A percentile compares a stretch with the other conserved stretches of the same genome.
phyloP scores from a whole-genome alignment of 2,329 filamentous ascomycete genomes.

The Calonectria leucothoes region DNA sequence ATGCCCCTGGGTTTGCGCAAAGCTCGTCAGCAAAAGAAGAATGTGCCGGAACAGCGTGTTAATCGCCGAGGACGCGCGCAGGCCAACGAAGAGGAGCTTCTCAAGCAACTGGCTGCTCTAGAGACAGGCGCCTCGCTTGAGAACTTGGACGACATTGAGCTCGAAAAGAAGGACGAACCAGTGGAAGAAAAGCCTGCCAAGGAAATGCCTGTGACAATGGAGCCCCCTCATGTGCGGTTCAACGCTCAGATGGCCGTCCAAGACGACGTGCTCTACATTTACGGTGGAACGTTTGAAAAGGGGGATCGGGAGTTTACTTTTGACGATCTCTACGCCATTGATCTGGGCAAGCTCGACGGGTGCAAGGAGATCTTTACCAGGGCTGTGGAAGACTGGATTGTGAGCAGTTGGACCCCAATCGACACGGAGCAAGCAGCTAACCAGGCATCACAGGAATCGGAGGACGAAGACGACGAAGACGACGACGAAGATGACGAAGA shows the following conservation, averaged over 20 bases:
- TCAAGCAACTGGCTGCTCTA: slow-evolving; percentile 87
- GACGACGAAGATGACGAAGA: slow-evolving; percentile 71
- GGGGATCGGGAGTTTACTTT: slow-evolving; percentile 96
- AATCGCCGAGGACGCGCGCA: slow-evolving; percentile 80
- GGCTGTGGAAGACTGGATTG: slow-evolving; percentile 85
- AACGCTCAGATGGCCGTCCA: slow-evolving; percentile 92
- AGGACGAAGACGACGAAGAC: slow-evolving; percentile 70
- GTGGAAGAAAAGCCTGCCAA: slow-evolving; percentile 69
- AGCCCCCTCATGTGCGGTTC: slow-evolving; percentile 90
- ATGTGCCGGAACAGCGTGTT: slow-evolving; percentile 62
- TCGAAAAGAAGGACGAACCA: slow-evolving; percentile 63
- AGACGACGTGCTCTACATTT: slow-evolving; percentile 92
- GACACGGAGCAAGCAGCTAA: slow-evolving; percentile 22
- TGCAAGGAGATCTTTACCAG: slow-evolving; percentile 91
- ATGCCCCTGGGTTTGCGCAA: slow-evolving; percentile 85
- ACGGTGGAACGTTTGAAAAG: slow-evolving; percentile 95
- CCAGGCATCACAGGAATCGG: slow-evolving; percentile 59
- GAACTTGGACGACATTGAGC: slow-evolving; percentile 60
- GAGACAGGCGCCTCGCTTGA: slow-evolving; percentile 78
- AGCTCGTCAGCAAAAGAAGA: slow-evolving; percentile 73
- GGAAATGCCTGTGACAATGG: slow-evolving; percentile 76
- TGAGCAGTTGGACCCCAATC: slow-evolving; percentile 49
- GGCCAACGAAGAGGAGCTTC: slow-evolving; percentile 90
- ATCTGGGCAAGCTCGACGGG: slow-evolving; percentile 94
- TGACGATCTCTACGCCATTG: slow-evolving; percentile 92